phyloP scores from a whole-genome alignment of 495 filamentous ascomycete genomes.

The Xylaria sp. region DNA sequence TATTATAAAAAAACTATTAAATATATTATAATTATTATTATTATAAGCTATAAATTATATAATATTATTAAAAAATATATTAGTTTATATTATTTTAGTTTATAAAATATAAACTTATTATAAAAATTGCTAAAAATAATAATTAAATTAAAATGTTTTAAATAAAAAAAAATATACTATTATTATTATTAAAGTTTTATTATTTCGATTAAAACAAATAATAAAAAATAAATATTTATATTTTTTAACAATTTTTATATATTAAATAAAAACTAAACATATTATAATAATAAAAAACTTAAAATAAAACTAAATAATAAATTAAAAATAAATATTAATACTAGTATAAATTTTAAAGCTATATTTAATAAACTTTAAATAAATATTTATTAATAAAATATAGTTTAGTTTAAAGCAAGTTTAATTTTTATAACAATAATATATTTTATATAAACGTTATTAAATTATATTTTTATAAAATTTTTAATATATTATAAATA shows the following conservation, averaged over 20 bases:
- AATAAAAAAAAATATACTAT: conserved; percentile 13
- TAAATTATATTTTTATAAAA: not conserved
- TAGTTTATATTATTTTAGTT: not conserved
- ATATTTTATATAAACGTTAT: not conserved
- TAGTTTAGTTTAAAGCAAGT: not conserved
- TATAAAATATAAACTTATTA: not conserved
- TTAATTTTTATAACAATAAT: not conserved
- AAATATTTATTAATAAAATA: conserved; percentile 2
- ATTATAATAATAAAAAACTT: not conserved
- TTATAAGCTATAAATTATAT: not conserved
- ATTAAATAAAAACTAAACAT: not conserved
- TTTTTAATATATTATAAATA: not conserved
- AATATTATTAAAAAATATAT: conserved; percentile 17
- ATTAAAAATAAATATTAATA: conserved; percentile 11
- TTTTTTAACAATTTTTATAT: not conserved
- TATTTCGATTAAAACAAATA: not conserved
- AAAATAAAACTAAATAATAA: not conserved
- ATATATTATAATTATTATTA: conserved; percentile 9
- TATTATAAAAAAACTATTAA: not conserved
- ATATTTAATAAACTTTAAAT: conserved; percentile 2
- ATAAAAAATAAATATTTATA: not conserved
- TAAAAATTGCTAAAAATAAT: conserved; percentile 3
- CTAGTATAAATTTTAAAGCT: conserved; percentile 8
- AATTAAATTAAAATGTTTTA: conserved; percentile 15
- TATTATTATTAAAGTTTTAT: conserved; percentile 18